Percentiles rank a stretch among this genome's conserved stretches.
These are phyloP conservation scores for Neoboletus magnificus DNA, from an alignment of 768 basidiomycete species.

Conservation along the genomic window DNA sequence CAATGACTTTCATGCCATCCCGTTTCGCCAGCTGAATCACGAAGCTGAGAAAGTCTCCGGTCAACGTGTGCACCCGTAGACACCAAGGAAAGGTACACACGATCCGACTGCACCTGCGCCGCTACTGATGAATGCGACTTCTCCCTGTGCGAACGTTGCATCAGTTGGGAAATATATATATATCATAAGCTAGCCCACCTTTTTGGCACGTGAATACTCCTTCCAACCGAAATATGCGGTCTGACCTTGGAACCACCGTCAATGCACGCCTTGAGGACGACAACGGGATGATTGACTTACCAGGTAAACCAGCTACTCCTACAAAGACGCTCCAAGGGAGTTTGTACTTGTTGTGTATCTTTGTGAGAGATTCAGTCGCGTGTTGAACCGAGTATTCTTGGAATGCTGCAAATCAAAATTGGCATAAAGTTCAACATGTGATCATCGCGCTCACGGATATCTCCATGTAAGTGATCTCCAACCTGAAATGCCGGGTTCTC, in stretches of 20 bases:
- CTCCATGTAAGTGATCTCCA: conserved; percentile 15
- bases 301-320: conserved; percentile 29
- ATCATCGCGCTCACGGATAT: conserved; percentile 27
- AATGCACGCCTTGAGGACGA: conserved; percentile 1
- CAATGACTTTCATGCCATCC: conserved; percentile 63
- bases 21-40: conserved; percentile 51
- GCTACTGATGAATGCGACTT: conserved; percentile 47
- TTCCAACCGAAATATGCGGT: conserved; percentile 17
- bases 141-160: conserved; percentile 33
- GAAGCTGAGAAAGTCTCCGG: conserved; percentile 25
- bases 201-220: conserved; percentile 13
- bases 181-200: conserved; percentile 17
- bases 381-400: conserved; percentile 15
- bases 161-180: background rate
- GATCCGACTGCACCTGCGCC: conserved; percentile 56
- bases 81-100: conserved; percentile 32
- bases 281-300: conserved; percentile 1
- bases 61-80: background rate
- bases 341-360: conserved; percentile 26
- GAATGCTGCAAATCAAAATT: conserved; percentile 29
- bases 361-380: background rate
- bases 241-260: conserved; percentile 13
- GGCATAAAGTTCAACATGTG: background rate
- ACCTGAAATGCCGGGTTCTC: conserved; percentile 9
- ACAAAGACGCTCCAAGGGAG: conserved; percentile 29